These are phyloP conservation scores for Neofusicoccum sp. DNA, from an alignment of 2,329 filamentous ascomycete genomes.

Conservation along the genomic window DNA sequence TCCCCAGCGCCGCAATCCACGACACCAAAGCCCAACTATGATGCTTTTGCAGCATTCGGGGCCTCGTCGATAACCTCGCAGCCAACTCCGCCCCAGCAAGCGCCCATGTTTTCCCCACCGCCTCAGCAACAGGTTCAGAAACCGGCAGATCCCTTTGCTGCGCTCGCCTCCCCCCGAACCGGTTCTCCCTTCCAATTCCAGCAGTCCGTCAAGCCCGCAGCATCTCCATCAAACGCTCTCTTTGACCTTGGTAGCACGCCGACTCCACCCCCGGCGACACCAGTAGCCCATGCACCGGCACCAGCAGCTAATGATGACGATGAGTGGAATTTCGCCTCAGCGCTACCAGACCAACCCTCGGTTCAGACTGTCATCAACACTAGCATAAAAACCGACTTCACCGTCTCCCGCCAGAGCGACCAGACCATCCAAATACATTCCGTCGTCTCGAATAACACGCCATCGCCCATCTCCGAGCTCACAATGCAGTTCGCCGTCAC, in stretches of 20 bases:
- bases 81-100: constrained; percentile 49
- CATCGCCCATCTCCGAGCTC: constrained; percentile 72
- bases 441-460: constrained; percentile 80
- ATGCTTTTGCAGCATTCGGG: constrained; percentile 58
- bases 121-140: constrained; percentile 39
- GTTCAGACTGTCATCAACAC: constrained; percentile 71
- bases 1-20: constrained; percentile 43
- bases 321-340: constrained; percentile 92
- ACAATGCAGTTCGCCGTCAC: constrained; percentile 93
- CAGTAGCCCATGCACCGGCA: constrained; percentile 25
- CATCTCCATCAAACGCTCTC: constrained; percentile 33
- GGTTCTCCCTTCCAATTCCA: constrained; percentile 54
- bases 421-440: constrained; percentile 70
- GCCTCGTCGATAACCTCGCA: constrained; percentile 41
- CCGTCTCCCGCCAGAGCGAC: constrained; percentile 63
- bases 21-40: constrained; percentile 55
- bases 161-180: constrained; percentile 56
- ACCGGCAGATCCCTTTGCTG: constrained; percentile 62
- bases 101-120: constrained; percentile 43
- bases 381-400: constrained; percentile 71
- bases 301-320: constrained; percentile 79
- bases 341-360: constrained; percentile 69
- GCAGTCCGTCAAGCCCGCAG: constrained; percentile 43
- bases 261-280: constrained; percentile 18
- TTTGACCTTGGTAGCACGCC: constrained; percentile 37